Conservation (phyloP, 768 basidiomycete species). For the Rhodotorula sphaerocarpa region DNA sequence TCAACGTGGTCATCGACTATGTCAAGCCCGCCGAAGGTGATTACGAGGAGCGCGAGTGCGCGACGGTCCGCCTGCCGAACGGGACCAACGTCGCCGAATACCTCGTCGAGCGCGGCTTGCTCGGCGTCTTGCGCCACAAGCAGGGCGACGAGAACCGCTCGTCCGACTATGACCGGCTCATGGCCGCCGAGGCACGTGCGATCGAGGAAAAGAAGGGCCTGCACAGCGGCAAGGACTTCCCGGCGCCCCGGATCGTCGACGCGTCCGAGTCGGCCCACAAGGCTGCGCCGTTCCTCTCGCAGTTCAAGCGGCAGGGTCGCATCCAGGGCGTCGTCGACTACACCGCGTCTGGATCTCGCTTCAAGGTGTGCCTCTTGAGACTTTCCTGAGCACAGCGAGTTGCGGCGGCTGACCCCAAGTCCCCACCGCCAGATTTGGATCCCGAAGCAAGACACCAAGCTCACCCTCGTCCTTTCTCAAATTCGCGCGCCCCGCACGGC, state of each 20-base stretch:
- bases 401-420: background rate
- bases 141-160: constrained; percentile 89
- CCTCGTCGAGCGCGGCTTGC: constrained; percentile 84
- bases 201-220: constrained; percentile 65
- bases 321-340: constrained; percentile 84
- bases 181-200: constrained; percentile 73
- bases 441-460: constrained; percentile 59
- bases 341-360: constrained; percentile 86
- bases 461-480: constrained; percentile 87
- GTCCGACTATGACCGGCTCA: constrained; percentile 86
- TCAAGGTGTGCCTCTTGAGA: constrained; percentile 63
- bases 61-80: constrained; percentile 51
- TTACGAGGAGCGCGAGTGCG: constrained; percentile 86
- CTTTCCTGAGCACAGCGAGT: constrained; percentile 46
- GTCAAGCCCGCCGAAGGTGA: constrained; percentile 84
- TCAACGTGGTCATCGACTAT: constrained; percentile 62
- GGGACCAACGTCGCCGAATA: constrained; percentile 76
- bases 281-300: constrained; percentile 63
- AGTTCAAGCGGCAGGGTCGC: constrained; percentile 80
- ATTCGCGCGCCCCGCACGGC: constrained; percentile 85
- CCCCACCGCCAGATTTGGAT: constrained; percentile 30
- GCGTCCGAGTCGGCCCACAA: constrained; percentile 62
- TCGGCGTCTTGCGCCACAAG: constrained; percentile 80
- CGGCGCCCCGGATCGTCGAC: constrained; percentile 71
- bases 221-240: constrained; percentile 83